A percentile compares a stretch with the other conserved stretches of the same genome.
phyloP scores from a whole-genome alignment of 148 eudicot species.

The Chenopodium album region DNA sequence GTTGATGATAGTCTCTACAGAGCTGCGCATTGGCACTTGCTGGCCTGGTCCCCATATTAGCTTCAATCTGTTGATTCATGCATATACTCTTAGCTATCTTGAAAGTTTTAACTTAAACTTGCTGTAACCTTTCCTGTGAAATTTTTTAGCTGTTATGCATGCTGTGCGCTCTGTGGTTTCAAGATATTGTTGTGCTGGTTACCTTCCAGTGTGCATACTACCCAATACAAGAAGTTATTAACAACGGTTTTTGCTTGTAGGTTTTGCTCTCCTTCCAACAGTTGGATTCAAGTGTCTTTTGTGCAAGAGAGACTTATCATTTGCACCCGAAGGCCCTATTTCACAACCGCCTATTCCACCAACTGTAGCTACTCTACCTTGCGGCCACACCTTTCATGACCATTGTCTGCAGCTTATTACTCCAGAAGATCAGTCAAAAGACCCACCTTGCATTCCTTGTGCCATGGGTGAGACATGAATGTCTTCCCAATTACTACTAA shows the following conservation, averaged over 20 bases:
- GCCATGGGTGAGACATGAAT: constrained; percentile 49
- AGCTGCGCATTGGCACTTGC: neutral
- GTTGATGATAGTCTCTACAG: no score
- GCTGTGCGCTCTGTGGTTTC: neutral
- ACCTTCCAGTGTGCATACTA: neutral
- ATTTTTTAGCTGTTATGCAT: neutral
- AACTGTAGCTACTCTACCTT: constrained; percentile 56
- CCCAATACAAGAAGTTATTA: neutral
- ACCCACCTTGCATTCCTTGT: constrained; percentile 84
- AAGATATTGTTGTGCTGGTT: neutral
- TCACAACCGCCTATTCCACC: constrained; percentile 42
- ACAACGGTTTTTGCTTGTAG: constrained; percentile 32
- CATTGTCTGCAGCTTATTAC: constrained; percentile 61
- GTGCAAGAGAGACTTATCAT: constrained; percentile 71
- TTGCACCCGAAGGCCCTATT: constrained; percentile 54
- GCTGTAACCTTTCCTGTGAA: constrained; percentile 2
- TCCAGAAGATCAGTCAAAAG: constrained; percentile 42
- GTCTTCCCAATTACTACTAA: neutral
- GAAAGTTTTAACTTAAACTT: neutral
- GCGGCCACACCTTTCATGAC: constrained; percentile 71
- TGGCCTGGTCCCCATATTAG: neutral
- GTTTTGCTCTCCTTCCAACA: constrained; percentile 29
- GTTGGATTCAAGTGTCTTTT: constrained; percentile 50
- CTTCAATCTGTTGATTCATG: neutral
- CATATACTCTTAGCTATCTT: neutral